Base-by-base conservation (phyloP, 2,329 filamentous ascomycete species). In the Endoconidiophora polonica region DNA sequence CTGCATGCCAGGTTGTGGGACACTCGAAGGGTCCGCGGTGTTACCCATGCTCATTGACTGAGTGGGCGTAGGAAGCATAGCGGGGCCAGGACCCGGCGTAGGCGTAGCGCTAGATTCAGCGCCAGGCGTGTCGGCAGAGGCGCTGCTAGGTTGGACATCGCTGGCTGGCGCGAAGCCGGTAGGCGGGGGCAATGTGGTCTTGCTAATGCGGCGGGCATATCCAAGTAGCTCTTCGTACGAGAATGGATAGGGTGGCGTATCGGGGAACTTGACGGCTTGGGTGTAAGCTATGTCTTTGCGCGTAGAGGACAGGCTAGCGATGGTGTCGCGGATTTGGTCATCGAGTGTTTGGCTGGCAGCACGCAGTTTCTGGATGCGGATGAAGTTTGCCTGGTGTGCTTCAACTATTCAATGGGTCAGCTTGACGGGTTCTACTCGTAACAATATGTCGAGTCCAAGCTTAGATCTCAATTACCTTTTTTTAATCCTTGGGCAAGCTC, bases 181-280 rank as follows among this genome's bases (percentile, higher is more conserved):
- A 10, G 68, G 62, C 45, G 68, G 67, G 0, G 86, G 84, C 10
- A 86, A 72, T 0, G 86, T 90, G 56, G 81, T 86, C 61, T 80
- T 83, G 62, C 80, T 83, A 59, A 93, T 91, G 55, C 81, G 79
- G 41, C 81, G 81, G 20, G 85, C 86, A 61, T 86, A 91, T 54
- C 70, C 73, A 20, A 93, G 77, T 0, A 93, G 75, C 56, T 88
- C 81, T 42, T 78, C 72, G 59, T 86, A 85, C 3, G 73, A 73
- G 46, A 91, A 73, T 7, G 70, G 64, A 56, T 73, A 70, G 59
- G 68, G 72, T 2, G 70, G 65, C 3, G 63, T 65, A 5, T 69
- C 61, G 4, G 75, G 70, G 55, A 76, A 74, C 20, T 65, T 66
- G 4, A 77, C 79, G 1, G 73, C 71, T 2, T 75, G 72, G 1